Evolutionary conservation across 139 green algal genomes (phyloP).

Genomic region (Chlorokybus atmophyticus): DNA sequence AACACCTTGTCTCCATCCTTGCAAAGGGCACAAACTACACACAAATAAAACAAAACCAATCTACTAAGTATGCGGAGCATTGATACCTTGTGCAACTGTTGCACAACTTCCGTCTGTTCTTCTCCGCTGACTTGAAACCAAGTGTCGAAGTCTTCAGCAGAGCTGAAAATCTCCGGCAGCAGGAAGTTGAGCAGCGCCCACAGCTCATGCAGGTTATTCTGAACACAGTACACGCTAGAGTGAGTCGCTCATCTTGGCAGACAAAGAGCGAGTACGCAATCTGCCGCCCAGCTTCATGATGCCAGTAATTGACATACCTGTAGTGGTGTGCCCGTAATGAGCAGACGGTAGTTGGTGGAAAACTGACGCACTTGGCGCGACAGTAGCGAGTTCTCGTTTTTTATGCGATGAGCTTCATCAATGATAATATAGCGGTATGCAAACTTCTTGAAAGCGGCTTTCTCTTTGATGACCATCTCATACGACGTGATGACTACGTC

Average conservation of each 20-base stretch:
- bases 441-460: slow-evolving; percentile 82
- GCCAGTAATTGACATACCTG: too few species aligned
- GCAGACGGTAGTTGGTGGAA: slow-evolving; percentile 84
- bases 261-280: too few species aligned
- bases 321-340: slow-evolving; percentile 95
- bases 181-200: slow-evolving; percentile 99
- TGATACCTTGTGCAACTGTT: slow-evolving; percentile 29
- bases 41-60: neutral
- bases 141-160: slow-evolving; percentile 90
- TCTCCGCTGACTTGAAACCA: slow-evolving; percentile 85
- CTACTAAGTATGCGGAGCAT: too few species aligned
- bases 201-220: slow-evolving; percentile 96
- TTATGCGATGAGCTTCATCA: slow-evolving; percentile 98
- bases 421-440: slow-evolving; percentile 99
- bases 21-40: slow-evolving; percentile 5
- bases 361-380: slow-evolving; percentile 72
- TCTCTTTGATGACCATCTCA: slow-evolving; percentile 99
- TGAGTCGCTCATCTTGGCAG: neutral
- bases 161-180: slow-evolving; percentile 88
- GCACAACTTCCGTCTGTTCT: slow-evolving; percentile 24
- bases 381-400: slow-evolving; percentile 96
- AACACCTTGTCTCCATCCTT: neutral
- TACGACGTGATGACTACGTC: slow-evolving; percentile 93
- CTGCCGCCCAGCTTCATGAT: too few species aligned
- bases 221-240: slow-evolving; percentile 1